These are phyloP conservation scores for Begonia peltatifolia DNA, from an alignment of 306 rosid species.

Conservation along the genomic window DNA sequence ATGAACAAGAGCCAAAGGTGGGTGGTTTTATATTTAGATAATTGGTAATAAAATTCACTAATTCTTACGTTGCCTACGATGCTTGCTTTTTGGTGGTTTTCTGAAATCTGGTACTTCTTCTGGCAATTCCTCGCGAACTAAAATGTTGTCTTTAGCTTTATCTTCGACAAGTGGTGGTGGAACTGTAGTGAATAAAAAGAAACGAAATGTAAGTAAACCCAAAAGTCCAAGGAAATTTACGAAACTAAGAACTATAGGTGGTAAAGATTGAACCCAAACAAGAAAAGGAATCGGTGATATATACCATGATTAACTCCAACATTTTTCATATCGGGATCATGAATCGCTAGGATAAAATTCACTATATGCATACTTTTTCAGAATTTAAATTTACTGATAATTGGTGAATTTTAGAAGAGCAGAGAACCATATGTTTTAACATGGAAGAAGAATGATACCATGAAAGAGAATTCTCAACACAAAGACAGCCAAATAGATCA, in stretches of 20 bases:
- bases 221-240: not conserved
- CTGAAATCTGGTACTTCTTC: slow-evolving; percentile 11
- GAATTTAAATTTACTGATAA: not conserved
- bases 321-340: not conserved
- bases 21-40: not conserved
- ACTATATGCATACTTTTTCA: not conserved
- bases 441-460: slow-evolving; percentile 26
- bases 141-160: slow-evolving; percentile 27
- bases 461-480: slow-evolving; percentile 39
- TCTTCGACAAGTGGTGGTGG: slow-evolving; percentile 20
- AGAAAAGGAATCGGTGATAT: not conserved
- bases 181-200: not conserved
- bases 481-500: slow-evolving; percentile 34
- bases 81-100: slow-evolving; percentile 40
- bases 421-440: not conserved
- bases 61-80: slow-evolving; percentile 47
- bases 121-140: slow-evolving; percentile 7
- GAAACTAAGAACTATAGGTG: not conserved
- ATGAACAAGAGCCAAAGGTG: not conserved
- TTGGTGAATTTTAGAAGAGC: not conserved
- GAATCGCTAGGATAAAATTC: not conserved
- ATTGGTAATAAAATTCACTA: slow-evolving; percentile 1
- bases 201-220: slow-evolving; percentile 3
- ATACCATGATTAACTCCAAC: not conserved
- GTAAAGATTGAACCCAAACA: not conserved